Percentiles rank a stretch among this genome's conserved stretches.
Evolutionary conservation across 225 moss, liverwort and hornwort genomes (phyloP).

Genomic region (Asterella californica): DNA sequence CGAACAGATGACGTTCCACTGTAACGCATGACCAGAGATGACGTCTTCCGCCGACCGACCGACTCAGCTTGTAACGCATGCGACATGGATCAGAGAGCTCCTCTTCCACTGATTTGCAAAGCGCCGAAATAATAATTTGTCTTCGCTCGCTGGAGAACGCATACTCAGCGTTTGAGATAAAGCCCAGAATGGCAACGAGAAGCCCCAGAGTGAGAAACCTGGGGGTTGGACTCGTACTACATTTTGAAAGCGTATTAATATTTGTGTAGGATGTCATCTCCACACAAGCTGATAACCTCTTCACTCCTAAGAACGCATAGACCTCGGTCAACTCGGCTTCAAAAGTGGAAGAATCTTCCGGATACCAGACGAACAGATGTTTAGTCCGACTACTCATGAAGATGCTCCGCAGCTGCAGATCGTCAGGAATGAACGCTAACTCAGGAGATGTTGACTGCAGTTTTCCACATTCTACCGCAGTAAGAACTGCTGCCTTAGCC

Average conservation of each 20-base stretch:
- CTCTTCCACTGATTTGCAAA: not conserved
- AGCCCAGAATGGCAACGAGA: slow-evolving; percentile 16
- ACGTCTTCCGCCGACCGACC: no score
- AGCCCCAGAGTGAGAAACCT: slow-evolving; percentile 12
- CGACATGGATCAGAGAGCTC: not conserved
- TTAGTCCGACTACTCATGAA: not conserved
- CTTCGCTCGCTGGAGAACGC: not conserved
- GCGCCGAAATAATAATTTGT: not conserved
- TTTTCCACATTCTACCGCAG: not conserved
- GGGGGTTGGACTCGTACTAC: not conserved
- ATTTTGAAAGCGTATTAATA: not conserved
- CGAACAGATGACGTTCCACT: not conserved
- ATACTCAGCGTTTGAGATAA: not conserved
- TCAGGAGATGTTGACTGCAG: not conserved
- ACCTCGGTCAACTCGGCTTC: slow-evolving; percentile 18
- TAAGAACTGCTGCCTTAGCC: not conserved
- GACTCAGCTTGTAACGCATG: not conserved
- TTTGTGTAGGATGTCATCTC: not conserved
- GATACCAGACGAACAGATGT: slow-evolving; percentile 21
- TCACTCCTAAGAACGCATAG: slow-evolving; percentile 9
- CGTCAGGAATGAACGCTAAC: slow-evolving; percentile 13
- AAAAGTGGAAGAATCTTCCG: not conserved
- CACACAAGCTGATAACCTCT: slow-evolving; percentile 2
- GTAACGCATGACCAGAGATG: not conserved
- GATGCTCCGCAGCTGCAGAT: slow-evolving; percentile 12